These are phyloP conservation scores for Drechslera avenae DNA, from an alignment of 2,329 filamentous ascomycete species.

Conservation along the genomic window DNA sequence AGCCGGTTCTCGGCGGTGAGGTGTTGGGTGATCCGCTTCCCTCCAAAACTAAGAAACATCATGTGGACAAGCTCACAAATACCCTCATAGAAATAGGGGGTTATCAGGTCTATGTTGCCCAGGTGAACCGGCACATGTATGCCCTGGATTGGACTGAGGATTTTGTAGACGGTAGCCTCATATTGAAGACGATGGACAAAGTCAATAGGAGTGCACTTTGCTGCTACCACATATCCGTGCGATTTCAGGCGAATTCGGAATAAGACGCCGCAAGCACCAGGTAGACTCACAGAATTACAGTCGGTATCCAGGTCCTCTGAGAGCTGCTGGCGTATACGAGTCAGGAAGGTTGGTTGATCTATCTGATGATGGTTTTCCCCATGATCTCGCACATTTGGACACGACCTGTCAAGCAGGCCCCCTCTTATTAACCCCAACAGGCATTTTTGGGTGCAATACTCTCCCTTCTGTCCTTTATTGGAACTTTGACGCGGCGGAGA, in stretches of 20 bases:
- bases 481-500: too few relatives aligned
- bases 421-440: too few relatives aligned
- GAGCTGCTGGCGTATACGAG: slow-evolving; percentile 37
- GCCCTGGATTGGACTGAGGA: slow-evolving; percentile 26
- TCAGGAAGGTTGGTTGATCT: slow-evolving; percentile 30
- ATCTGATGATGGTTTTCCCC: slow-evolving; percentile 36
- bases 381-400: slow-evolving; percentile 50
- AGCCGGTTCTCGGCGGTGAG: slow-evolving; percentile 1
- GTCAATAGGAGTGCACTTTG: slow-evolving; percentile 43
- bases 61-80: slow-evolving; percentile 27
- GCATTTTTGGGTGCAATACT: too few relatives aligned
- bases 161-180: slow-evolving; percentile 27
- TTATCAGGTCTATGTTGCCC: slow-evolving; percentile 26
- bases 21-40: slow-evolving; percentile 14
- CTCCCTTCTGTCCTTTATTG: too few relatives aligned
- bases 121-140: slow-evolving; percentile 29
- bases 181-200: slow-evolving; percentile 20
- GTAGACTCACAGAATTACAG: slow-evolving; percentile 31
- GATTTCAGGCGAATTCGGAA: slow-evolving; percentile 51
- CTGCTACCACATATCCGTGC: slow-evolving; percentile 53
- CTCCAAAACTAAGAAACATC: slow-evolving; percentile 33
- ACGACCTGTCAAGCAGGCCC: not conserved
- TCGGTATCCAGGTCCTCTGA: slow-evolving; percentile 19
- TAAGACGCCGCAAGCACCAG: slow-evolving; percentile 47
- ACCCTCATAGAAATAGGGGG: slow-evolving; percentile 25